A percentile compares a stretch with the other conserved stretches of the same genome.
Conservation (phyloP, 83 land plant species). For the Picea engelmannii region DNA sequence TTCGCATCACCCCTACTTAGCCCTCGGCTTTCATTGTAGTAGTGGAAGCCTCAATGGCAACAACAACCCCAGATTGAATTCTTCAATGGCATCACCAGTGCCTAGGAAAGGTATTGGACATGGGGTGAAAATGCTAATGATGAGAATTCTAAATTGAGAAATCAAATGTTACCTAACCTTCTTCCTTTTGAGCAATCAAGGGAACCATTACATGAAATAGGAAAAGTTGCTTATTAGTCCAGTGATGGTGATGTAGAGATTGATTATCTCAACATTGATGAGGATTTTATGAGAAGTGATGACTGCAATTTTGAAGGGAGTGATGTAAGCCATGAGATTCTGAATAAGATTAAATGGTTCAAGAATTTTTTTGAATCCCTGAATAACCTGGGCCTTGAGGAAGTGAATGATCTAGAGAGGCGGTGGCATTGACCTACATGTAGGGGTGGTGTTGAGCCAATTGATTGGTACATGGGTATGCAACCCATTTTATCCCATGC, state of each 20-base stretch:
- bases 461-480: slow-evolving; percentile 67
- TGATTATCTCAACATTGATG: slow-evolving; percentile 25
- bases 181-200: too few species aligned
- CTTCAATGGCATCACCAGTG: too few species aligned
- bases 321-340: slow-evolving; percentile 48
- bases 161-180: too few species aligned
- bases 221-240: neutral
- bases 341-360: slow-evolving; percentile 50
- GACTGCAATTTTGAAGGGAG: slow-evolving; percentile 49
- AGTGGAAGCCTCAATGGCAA: too few species aligned
- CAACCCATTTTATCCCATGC: slow-evolving; percentile 66
- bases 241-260: slow-evolving; percentile 20
- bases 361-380: slow-evolving; percentile 43
- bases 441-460: slow-evolving; percentile 62
- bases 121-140: too few species aligned
- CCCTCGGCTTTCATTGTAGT: too few species aligned
- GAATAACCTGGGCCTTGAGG: slow-evolving; percentile 38
- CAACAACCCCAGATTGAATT: too few species aligned
- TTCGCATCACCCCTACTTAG: too few species aligned
- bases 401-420: slow-evolving; percentile 47
- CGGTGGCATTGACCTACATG: slow-evolving; percentile 81
- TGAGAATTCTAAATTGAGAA: too few species aligned
- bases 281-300: slow-evolving; percentile 45
- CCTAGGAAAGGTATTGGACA: too few species aligned
- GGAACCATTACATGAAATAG: neutral